Base-by-base conservation (phyloP, 352 stramenopile genomes). In the Phytophthora ramorum region DNA sequence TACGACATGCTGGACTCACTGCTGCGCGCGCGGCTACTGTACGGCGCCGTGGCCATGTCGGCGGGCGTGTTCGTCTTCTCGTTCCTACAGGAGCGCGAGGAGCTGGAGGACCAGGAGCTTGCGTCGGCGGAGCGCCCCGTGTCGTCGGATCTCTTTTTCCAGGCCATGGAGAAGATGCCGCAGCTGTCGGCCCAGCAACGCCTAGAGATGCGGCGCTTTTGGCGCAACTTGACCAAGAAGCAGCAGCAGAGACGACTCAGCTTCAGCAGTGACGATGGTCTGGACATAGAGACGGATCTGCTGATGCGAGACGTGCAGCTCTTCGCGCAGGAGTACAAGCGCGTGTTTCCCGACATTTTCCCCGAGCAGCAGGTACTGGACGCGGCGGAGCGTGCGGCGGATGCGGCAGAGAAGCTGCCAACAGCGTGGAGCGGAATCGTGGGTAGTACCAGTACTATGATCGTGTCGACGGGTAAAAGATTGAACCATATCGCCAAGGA, bases 401-500 rank as follows among this genome's bases (percentile, higher is more conserved):
- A 87, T 17, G 68, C 73, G 17, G 58, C 58, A 0, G 63, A 81
- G 20, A 60, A 65, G 13, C 22, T 66, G 19, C 58, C 71, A 0
- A 69, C 58, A 8, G 62, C 73, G 17, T 92, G 81, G 86, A 83
- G 83, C 48, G 83, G 83, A 4, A 79, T 96, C 41, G 85, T 96
- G 8, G 82, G 75, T 20, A 90, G 82, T 17, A 94, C 86, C 2
- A 93, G 86, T 58, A 73, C 82, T 16, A 94, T 94, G 82, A 82
- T 94, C 34, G 30, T 85, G 38, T 94, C 86, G 10, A 94, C 86
- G 9, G 72, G 85, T 45, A 96, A 94, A 66, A 74, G 86, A 10
- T 75, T 96, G 50, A 91, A 95, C 40, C 83, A 89, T 52, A 90
- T 96, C 56, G 88, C 88, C 0, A 88, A 89, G 28, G 86, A 94